Conservation (phyloP, 306 rosid genomes). For the Dryas drummondii region DNA sequence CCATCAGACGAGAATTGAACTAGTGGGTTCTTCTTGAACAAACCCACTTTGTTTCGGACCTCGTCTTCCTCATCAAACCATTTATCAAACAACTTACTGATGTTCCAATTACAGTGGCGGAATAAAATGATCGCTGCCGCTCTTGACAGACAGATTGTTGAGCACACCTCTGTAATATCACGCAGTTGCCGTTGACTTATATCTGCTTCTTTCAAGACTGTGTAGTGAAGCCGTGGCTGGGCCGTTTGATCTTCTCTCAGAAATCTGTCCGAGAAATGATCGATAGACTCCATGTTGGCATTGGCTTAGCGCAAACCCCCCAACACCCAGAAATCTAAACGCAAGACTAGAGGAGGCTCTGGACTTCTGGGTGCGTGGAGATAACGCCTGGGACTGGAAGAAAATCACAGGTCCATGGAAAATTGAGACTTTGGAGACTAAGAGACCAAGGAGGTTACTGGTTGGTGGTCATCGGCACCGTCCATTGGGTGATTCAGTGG, state of each 20-base stretch:
- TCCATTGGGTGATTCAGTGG: too few species aligned
- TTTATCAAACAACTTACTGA: slow-evolving; percentile 61
- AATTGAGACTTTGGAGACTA: too few species aligned
- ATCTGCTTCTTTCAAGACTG: slow-evolving; percentile 16
- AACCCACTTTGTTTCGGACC: slow-evolving; percentile 61
- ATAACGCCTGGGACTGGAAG: background rate
- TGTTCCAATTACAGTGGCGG: slow-evolving; percentile 72
- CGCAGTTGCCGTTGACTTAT: slow-evolving; percentile 44
- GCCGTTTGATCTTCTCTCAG: slow-evolving; percentile 8
- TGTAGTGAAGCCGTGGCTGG: background rate
- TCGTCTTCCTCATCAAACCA: slow-evolving; percentile 75
- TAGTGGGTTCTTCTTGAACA: slow-evolving; percentile 49
- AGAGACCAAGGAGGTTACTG: too few species aligned
- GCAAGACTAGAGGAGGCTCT: too few species aligned
- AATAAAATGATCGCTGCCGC: slow-evolving; percentile 61
- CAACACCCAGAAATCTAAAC: too few species aligned
- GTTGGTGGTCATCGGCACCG: too few species aligned
- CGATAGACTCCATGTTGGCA: background rate
- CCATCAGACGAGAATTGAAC: slow-evolving; percentile 20
- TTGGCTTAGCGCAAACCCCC: too few species aligned
- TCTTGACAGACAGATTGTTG: slow-evolving; percentile 55
- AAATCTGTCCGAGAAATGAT: background rate
- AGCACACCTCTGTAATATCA: slow-evolving; percentile 52
- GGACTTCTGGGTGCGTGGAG: background rate
- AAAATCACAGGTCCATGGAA: background rate